Conservation (phyloP, 129 eudicot species). For the Glebionis coronaria region DNA sequence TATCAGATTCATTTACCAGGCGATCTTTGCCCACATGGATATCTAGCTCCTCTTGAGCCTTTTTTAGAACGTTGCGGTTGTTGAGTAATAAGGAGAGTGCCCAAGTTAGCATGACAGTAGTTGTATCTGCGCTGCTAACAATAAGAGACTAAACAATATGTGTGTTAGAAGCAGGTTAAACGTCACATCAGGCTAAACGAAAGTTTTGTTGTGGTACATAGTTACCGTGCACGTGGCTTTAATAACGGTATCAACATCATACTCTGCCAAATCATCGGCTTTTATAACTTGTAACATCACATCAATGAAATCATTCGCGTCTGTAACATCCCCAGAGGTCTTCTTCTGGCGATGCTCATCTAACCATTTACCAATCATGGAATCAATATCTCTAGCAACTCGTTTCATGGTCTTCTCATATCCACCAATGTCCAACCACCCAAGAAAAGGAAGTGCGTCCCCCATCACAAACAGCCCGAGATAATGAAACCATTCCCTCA, state of each 20-base stretch:
- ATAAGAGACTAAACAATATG: neutral
- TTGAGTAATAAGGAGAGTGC: neutral
- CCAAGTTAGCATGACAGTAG: neutral
- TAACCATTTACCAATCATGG: neutral
- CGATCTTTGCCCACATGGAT: neutral
- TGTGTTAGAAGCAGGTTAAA: neutral
- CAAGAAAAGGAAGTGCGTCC: neutral
- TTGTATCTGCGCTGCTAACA: neutral
- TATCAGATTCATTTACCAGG: neutral
- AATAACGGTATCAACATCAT: constrained; percentile 3
- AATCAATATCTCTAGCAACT: neutral
- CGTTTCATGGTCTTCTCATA: constrained; percentile 6
- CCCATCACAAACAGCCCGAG: constrained; percentile 1
- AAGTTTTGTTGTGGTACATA: neutral
- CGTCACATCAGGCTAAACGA: too few species aligned
- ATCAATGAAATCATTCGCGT: constrained; percentile 4
- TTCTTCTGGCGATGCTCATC: neutral
- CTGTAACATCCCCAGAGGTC: neutral
- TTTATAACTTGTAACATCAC: constrained; percentile 2
- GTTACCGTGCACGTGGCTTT: constrained; percentile 5
- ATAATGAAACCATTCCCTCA: neutral
- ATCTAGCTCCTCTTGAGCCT: neutral
- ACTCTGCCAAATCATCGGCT: neutral
- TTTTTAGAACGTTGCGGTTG: neutral
- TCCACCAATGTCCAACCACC: constrained; percentile 12